These are phyloP conservation scores for Davidsoniella neocaledoniae DNA, from an alignment of 2,329 filamentous ascomycete genomes.

Conservation along the genomic window DNA sequence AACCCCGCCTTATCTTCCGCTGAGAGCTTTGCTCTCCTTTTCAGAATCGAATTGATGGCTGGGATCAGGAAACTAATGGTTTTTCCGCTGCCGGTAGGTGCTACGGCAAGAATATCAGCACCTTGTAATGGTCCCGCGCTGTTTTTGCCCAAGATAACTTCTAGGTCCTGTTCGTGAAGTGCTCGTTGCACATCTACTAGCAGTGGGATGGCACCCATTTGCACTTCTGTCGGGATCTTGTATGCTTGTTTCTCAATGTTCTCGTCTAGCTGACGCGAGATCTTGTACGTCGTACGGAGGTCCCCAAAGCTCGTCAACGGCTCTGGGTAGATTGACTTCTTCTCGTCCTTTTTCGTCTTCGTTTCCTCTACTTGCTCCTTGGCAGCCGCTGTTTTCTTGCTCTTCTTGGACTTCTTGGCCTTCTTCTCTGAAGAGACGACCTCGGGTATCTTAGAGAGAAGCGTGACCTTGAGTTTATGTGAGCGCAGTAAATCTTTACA, in stretches of 20 bases:
- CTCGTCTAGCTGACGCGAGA: conserved; percentile 54
- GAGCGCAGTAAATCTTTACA: conserved; percentile 58
- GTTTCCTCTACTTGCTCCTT: too few relatives aligned
- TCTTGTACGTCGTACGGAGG: conserved; percentile 51
- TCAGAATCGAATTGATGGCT: conserved; percentile 58
- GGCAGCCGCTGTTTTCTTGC: conserved; percentile 18
- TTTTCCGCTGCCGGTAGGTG: conserved; percentile 92
- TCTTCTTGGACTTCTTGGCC: conserved; percentile 28
- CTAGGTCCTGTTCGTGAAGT: conserved; percentile 18
- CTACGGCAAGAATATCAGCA: conserved; percentile 64
- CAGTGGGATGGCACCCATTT: conserved; percentile 70
- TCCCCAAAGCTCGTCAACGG: conserved; percentile 65
- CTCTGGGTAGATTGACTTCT: conserved; percentile 55
- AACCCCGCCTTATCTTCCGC: conserved; percentile 21
- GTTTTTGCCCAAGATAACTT: conserved; percentile 13
- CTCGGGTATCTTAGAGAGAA: conserved; percentile 35
- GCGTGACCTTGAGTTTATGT: conserved; percentile 70
- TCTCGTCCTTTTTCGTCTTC: conserved; percentile 29
- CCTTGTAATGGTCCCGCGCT: conserved; percentile 15
- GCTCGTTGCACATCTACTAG: conserved; percentile 44
- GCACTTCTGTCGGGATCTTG: conserved; percentile 78
- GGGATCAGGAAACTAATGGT: conserved; percentile 87
- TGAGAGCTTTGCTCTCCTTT: conserved; percentile 31
- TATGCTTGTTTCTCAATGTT: conserved; percentile 81
- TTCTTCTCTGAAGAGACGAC: conserved; percentile 24